A percentile compares a stretch with the other conserved stretches of the same genome.
These are phyloP conservation scores for Hippophae tibetana DNA, from an alignment of 306 rosid species.

Conservation along the genomic window DNA sequence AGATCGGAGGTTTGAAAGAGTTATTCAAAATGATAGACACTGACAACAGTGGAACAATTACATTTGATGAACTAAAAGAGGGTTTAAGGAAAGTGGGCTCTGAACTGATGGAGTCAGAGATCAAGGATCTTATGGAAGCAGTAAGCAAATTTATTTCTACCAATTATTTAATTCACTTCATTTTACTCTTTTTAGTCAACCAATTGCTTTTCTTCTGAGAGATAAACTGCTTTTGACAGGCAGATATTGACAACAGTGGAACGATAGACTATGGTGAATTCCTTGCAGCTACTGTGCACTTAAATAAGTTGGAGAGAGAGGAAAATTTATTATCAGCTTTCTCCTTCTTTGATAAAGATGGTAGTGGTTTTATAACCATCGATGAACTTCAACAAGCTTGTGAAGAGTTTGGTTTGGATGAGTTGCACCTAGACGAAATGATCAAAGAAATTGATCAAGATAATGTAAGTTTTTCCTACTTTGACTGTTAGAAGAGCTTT, in stretches of 20 bases:
- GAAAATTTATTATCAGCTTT: conserved; percentile 38
- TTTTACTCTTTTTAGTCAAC: too few species aligned
- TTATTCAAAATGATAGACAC: conserved; percentile 45
- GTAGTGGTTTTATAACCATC: conserved; percentile 41
- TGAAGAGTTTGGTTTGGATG: conserved; percentile 38
- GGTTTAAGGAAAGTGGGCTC: conserved; percentile 38
- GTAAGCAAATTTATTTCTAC: conserved; percentile 11
- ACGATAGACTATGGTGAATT: conserved; percentile 43
- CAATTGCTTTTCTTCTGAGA: background rate
- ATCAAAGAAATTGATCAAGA: conserved; percentile 40
- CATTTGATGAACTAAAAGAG: conserved; percentile 42
- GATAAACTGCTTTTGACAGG: conserved; percentile 18
- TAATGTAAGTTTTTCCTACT: conserved; percentile 17
- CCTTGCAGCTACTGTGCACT: conserved; percentile 45
- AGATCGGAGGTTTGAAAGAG: conserved; percentile 41
- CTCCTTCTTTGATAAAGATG: conserved; percentile 42
- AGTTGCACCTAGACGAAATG: conserved; percentile 42
- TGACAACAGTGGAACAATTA: conserved; percentile 39
- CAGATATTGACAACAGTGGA: conserved; percentile 40
- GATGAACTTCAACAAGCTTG: conserved; percentile 43
- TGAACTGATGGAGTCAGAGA: conserved; percentile 43
- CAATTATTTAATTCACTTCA: too few species aligned
- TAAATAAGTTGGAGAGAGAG: conserved; percentile 43
- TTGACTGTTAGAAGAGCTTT: background rate
- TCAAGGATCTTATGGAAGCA: conserved; percentile 40